A percentile compares a stretch with the other conserved stretches of the same genome.
Evolutionary conservation across 257 asterid species (phyloP).

Genomic region (Solanum gandarillasii): DNA sequence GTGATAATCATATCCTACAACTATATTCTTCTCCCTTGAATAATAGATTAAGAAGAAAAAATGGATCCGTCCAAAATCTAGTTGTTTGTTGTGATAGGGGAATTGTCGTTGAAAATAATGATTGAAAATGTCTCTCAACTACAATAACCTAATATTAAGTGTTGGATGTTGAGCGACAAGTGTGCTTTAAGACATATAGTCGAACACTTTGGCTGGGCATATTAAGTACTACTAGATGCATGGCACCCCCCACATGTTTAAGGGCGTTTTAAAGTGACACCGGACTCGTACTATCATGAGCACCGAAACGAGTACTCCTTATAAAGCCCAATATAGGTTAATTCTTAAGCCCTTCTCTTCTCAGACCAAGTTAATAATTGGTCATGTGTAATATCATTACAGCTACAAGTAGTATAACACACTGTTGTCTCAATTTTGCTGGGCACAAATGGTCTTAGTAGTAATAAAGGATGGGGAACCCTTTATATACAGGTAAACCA

Average conservation of each 20-base stretch:
- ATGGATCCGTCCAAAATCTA: background rate
- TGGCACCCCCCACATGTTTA: no score
- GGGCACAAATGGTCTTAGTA: conserved; percentile 2
- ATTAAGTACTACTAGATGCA: background rate
- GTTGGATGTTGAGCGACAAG: background rate
- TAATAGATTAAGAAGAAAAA: background rate
- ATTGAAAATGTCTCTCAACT: background rate
- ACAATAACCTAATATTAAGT: background rate
- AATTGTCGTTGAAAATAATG: no score
- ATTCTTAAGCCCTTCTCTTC: background rate
- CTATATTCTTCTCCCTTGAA: background rate
- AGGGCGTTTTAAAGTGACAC: no score
- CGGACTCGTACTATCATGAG: background rate
- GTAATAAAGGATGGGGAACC: background rate
- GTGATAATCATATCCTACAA: background rate
- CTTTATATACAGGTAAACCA: background rate
- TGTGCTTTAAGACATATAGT: background rate
- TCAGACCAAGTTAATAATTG: background rate
- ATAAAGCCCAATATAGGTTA: background rate
- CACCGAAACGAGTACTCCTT: background rate
- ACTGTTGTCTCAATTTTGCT: background rate
- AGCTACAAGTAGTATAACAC: background rate
- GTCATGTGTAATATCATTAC: background rate
- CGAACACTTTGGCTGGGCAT: background rate
- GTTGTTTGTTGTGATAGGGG: background rate